Evolutionary conservation across 495 filamentous ascomycete genomes (phyloP).

Genomic region (Tuber calosporum): DNA sequence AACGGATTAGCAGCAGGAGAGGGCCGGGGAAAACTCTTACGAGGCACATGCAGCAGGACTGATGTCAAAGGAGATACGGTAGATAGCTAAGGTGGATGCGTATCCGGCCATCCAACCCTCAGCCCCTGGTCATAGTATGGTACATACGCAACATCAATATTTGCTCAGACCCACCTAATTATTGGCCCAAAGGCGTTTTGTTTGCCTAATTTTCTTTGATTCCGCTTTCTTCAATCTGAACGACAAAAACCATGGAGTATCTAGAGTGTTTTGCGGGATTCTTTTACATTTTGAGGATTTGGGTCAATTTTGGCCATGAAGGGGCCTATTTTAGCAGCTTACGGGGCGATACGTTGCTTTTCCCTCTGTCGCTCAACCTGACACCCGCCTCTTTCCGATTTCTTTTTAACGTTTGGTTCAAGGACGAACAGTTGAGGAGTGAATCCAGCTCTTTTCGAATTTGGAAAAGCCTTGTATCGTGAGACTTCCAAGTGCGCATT

Average conservation of each 20-base stretch:
- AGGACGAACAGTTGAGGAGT: slow-evolving; percentile 34
- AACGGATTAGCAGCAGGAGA: slow-evolving; percentile 33
- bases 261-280: slow-evolving; percentile 31
- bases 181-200: slow-evolving; percentile 29
- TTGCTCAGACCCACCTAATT: slow-evolving; percentile 37
- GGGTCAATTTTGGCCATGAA: slow-evolving; percentile 26
- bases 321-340: slow-evolving; percentile 35
- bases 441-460: slow-evolving; percentile 31
- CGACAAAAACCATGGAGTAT: slow-evolving; percentile 28
- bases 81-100: slow-evolving; percentile 39
- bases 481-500: slow-evolving; percentile 15
- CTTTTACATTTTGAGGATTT: slow-evolving; percentile 36
- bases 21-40: slow-evolving; percentile 21
- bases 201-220: slow-evolving; percentile 27
- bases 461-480: slow-evolving; percentile 37
- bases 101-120: slow-evolving; percentile 38
- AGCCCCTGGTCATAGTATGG: slow-evolving; percentile 33
- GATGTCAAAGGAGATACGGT: slow-evolving; percentile 37
- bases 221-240: slow-evolving; percentile 22
- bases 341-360: slow-evolving; percentile 37
- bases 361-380: slow-evolving; percentile 35
- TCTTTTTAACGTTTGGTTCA: slow-evolving; percentile 36
- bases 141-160: slow-evolving; percentile 38
- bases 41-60: slow-evolving; percentile 38
- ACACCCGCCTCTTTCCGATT: slow-evolving; percentile 38